These are phyloP conservation scores for Corynascus novoguineensis DNA, from an alignment of 495 filamentous ascomycete genomes.

Conservation along the genomic window DNA sequence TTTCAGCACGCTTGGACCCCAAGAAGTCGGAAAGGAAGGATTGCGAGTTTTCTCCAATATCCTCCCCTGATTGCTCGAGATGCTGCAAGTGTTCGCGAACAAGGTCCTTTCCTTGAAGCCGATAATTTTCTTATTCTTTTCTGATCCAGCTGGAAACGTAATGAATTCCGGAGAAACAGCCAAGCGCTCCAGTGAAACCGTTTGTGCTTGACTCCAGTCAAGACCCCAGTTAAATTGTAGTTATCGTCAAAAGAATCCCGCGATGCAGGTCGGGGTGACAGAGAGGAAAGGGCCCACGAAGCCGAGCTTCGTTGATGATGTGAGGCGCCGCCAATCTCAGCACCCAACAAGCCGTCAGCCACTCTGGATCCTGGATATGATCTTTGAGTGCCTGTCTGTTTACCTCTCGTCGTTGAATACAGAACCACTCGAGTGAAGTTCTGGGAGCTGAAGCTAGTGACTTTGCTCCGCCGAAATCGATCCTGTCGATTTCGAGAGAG, in stretches of 20 bases:
- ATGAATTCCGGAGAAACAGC: not conserved
- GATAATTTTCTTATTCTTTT: not conserved
- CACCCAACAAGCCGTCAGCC: not conserved
- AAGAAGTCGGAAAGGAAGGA: not conserved
- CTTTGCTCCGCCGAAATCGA: not conserved
- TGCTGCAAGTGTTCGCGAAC: constrained; percentile 1
- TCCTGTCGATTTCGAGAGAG: not conserved
- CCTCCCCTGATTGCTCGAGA: not conserved
- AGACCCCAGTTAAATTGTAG: not conserved
- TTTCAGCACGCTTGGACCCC: not conserved
- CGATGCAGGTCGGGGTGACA: not conserved
- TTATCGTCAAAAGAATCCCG: constrained; percentile 4
- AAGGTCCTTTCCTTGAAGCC: not conserved
- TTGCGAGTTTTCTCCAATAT: not conserved
- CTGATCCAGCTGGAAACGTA: not conserved
- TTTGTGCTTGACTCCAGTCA: not conserved
- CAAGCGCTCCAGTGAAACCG: not conserved
- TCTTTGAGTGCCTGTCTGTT: not conserved
- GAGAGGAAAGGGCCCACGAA: not conserved
- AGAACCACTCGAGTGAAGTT: not conserved
- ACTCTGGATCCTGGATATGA: not conserved
- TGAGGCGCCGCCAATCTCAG: not conserved
- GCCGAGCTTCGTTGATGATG: not conserved
- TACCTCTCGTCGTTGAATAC: not conserved
- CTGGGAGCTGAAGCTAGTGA: not conserved